Conservation (phyloP, 495 filamentous ascomycete species). For the Neurospora sp. region DNA sequence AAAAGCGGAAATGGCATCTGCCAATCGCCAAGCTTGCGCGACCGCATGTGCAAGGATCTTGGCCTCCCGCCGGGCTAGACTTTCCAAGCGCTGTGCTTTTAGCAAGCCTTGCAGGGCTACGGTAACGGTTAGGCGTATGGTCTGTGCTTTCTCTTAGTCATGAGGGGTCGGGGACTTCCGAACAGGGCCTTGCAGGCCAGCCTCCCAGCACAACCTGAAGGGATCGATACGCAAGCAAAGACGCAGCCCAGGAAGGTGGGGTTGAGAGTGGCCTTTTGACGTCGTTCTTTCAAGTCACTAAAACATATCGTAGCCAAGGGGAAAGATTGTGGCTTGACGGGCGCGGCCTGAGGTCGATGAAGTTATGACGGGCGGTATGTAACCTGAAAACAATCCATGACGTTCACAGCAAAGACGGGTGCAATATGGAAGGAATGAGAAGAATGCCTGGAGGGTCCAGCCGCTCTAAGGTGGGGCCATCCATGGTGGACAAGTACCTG, state of each 20-base stretch:
- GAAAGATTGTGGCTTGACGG: not conserved
- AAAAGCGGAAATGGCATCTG: not conserved
- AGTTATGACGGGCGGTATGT: not conserved
- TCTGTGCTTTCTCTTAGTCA: not conserved
- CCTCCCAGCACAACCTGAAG: not conserved
- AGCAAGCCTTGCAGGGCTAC: not conserved
- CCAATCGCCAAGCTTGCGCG: slow-evolving; percentile 4
- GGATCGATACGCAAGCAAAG: not conserved
- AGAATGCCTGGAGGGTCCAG: not conserved
- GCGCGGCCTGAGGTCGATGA: not conserved
- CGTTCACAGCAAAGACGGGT: not conserved
- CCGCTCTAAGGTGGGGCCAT: not conserved
- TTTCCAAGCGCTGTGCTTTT: not conserved
- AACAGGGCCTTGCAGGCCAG: not conserved
- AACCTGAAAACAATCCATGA: not conserved
- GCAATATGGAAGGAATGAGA: not conserved
- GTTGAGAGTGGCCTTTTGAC: not conserved
- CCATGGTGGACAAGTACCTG: not conserved
- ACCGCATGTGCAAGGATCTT: slow-evolving; percentile 1
- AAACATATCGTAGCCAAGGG: not conserved
- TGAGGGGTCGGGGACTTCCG: not conserved
- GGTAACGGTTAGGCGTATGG: not conserved
- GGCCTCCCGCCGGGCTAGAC: not conserved
- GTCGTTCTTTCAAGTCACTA: not conserved
- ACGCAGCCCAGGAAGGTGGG: not conserved